These are phyloP conservation scores for Xylaria acuta DNA, from an alignment of 495 filamentous ascomycete species.

Conservation along the genomic window DNA sequence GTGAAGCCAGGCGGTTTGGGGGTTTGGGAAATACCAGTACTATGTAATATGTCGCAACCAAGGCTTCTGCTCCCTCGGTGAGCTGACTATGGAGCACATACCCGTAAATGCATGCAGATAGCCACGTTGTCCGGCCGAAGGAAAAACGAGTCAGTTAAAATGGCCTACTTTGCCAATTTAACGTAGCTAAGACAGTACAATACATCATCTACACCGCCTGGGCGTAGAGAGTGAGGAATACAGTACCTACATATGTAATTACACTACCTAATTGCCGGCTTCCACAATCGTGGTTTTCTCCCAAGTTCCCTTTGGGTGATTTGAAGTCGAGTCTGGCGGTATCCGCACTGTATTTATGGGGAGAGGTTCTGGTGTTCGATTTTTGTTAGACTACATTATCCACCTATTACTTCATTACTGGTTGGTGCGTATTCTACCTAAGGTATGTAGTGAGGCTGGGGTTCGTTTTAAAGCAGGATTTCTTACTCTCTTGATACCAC, in stretches of 20 bases:
- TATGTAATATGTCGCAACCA: neutral
- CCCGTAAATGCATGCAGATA: conserved; percentile 8
- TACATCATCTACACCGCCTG: conserved; percentile 17
- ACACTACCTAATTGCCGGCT: neutral
- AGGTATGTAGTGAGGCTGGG: conserved; percentile 15
- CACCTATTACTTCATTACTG: conserved; percentile 8
- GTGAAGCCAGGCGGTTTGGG: neutral
- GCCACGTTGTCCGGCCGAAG: conserved; percentile 10
- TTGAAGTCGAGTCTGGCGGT: neutral
- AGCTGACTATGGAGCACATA: neutral
- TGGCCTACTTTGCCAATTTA: neutral
- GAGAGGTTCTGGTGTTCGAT: neutral
- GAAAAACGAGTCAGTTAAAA: conserved; percentile 18
- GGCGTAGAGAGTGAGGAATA: neutral
- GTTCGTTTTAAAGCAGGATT: conserved; percentile 25
- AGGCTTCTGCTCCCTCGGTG: conserved; percentile 17
- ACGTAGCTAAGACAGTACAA: neutral
- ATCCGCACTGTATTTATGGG: conserved; percentile 1
- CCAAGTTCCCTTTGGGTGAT: neutral
- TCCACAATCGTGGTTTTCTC: neutral
- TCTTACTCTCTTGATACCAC: conserved; percentile 24
- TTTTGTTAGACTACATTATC: neutral
- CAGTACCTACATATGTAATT: neutral
- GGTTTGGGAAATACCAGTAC: neutral
- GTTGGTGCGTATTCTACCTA: neutral